Percentiles rank a stretch among this genome's conserved stretches.
These are phyloP conservation scores for Penicillium sp. DNA, from an alignment of 2,329 filamentous ascomycete species.

Conservation along the genomic window DNA sequence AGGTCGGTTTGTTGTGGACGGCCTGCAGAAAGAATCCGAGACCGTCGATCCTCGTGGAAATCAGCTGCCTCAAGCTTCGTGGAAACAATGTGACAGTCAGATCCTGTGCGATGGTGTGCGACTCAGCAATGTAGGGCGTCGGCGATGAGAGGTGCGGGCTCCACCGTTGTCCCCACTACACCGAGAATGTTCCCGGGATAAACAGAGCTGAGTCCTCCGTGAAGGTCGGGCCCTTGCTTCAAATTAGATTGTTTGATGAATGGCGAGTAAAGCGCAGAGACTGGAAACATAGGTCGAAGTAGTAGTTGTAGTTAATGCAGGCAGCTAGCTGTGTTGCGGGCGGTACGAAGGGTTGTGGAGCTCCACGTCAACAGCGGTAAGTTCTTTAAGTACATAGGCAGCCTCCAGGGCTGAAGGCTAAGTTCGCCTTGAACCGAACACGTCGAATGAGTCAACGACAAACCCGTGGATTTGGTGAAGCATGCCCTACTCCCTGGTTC, in stretches of 20 bases:
- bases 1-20: conserved; percentile 16
- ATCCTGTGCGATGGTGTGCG: conserved; percentile 2
- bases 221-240: background rate
- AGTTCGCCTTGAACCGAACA: conserved; percentile 1
- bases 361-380: background rate
- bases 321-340: conserved; percentile 4
- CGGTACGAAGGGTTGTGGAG: conserved; percentile 8
- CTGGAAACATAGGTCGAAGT: background rate
- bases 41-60: conserved; percentile 16
- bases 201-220: background rate
- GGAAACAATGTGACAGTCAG: background rate
- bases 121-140: conserved; percentile 23
- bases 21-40: conserved; percentile 13
- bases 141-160: conserved; percentile 1
- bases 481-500: conserved; percentile 6
- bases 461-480: conserved; percentile 4
- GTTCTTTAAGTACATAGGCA: background rate
- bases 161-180: conserved; percentile 11
- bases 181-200: conserved; percentile 12
- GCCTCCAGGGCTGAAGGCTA: background rate
- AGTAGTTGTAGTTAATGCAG: background rate
- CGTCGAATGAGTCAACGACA: background rate
- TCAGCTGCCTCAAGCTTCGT: conserved; percentile 1
- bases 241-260: too few species aligned
- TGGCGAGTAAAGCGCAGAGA: background rate